These are phyloP conservation scores for Bacidia rubella DNA, from an alignment of 495 filamentous ascomycete genomes.

Conservation along the genomic window DNA sequence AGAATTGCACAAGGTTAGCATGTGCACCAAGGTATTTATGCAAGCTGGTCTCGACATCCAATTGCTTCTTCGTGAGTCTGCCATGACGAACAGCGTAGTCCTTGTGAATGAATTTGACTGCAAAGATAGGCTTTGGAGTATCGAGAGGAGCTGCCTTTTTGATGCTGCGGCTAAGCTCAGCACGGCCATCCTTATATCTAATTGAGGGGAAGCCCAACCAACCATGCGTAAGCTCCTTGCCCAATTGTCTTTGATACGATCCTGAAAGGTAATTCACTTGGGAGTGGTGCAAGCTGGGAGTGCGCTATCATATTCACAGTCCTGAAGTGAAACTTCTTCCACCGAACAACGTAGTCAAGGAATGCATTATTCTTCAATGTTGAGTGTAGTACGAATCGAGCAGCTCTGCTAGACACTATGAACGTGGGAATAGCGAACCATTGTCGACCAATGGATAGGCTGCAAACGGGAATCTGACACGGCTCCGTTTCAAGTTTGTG, in stretches of 20 bases:
- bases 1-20: conserved; percentile 85
- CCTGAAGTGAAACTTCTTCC: too few relatives aligned
- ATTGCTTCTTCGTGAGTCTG: conserved; percentile 74
- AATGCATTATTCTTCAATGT: too few relatives aligned
- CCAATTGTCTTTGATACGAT: conserved; percentile 94
- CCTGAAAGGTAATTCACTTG: conserved; percentile 67
- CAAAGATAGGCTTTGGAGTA: conserved; percentile 63
- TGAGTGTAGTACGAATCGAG: too few relatives aligned
- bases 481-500: not conserved
- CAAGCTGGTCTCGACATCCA: conserved; percentile 75
- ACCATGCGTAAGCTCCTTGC: conserved; percentile 95
- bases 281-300: conserved; percentile 81
- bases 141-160: conserved; percentile 78
- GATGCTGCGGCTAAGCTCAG: conserved; percentile 43
- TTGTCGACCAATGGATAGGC: not conserved
- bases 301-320: conserved; percentile 38
- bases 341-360: too few relatives aligned
- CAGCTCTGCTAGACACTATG: too few relatives aligned
- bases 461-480: not conserved
- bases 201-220: conserved; percentile 22
- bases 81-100: conserved; percentile 80
- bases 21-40: conserved; percentile 81
- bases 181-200: too few relatives aligned
- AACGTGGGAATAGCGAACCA: too few relatives aligned
- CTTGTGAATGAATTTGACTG: conserved; percentile 95